These are phyloP conservation scores for Crithidia mellificae DNA, from an alignment of 208 protist genomes.

Conservation along the genomic window DNA sequence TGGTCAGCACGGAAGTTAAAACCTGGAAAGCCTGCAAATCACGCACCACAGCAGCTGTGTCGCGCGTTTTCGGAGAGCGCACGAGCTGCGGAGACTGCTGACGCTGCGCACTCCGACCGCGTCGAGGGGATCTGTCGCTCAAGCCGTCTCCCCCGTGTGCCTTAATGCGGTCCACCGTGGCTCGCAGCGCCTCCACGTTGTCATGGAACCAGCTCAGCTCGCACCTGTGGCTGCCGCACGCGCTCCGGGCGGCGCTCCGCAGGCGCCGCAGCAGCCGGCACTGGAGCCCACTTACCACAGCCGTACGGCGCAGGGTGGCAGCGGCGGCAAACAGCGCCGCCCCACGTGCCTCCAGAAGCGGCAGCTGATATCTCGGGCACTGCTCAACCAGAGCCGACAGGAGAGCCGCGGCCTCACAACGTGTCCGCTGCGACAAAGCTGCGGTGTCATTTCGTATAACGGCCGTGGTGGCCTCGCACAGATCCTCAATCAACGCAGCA, in stretches of 20 bases:
- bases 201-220: slow-evolving; percentile 15
- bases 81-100: background rate
- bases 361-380: slow-evolving; percentile 19
- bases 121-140: background rate
- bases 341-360: slow-evolving; percentile 21
- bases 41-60: slow-evolving; percentile 11
- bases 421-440: slow-evolving; percentile 41
- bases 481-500: slow-evolving; percentile 13
- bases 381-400: slow-evolving; percentile 29
- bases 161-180: slow-evolving; percentile 11
- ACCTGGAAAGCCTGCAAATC: slow-evolving; percentile 42
- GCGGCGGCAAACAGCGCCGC: slow-evolving; percentile 53
- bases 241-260: slow-evolving; percentile 17
- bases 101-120: background rate
- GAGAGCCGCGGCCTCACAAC: slow-evolving; percentile 33
- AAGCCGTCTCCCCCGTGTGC: background rate
- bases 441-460: slow-evolving; percentile 39
- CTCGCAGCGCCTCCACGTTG: slow-evolving; percentile 12
- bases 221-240: slow-evolving; percentile 11
- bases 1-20: slow-evolving; percentile 49
- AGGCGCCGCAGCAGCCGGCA: slow-evolving; percentile 56
- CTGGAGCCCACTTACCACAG: slow-evolving; percentile 64
- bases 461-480: slow-evolving; percentile 32
- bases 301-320: slow-evolving; percentile 25
- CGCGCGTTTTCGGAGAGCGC: background rate